Percentiles rank a stretch among this genome's conserved stretches.
These are phyloP conservation scores for Hygrophorus pudorinus DNA, from an alignment of 768 basidiomycete genomes.

Conservation along the genomic window DNA sequence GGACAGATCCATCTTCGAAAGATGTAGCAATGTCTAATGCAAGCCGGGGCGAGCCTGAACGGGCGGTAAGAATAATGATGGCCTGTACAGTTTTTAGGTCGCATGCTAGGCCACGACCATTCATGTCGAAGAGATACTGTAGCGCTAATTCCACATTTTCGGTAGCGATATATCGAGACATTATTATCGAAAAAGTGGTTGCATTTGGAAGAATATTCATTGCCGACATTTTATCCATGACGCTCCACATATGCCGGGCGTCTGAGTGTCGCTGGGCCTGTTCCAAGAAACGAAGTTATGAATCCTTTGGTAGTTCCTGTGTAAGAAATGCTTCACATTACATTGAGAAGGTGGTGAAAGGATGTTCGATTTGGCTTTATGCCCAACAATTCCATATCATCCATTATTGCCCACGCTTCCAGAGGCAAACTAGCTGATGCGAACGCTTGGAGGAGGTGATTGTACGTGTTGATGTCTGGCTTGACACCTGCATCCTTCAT, in stretches of 20 bases:
- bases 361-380: slow-evolving; percentile 39
- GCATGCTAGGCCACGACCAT: slow-evolving; percentile 36
- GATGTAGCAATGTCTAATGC: slow-evolving; percentile 60
- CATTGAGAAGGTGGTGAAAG: slow-evolving; percentile 54
- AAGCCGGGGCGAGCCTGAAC: slow-evolving; percentile 46
- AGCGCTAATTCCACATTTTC: slow-evolving; percentile 60
- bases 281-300: slow-evolving; percentile 2
- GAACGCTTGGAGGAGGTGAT: slow-evolving; percentile 42
- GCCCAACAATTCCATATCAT: slow-evolving; percentile 51
- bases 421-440: slow-evolving; percentile 30
- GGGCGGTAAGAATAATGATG: slow-evolving; percentile 45
- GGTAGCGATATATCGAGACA: slow-evolving; percentile 33
- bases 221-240: slow-evolving; percentile 47
- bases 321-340: slow-evolving; percentile 19
- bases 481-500: slow-evolving; percentile 48
- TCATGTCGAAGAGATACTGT: slow-evolving; percentile 52
- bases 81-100: slow-evolving; percentile 37
- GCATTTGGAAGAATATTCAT: slow-evolving; percentile 39
- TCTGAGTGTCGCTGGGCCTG: slow-evolving; percentile 37
- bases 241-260: slow-evolving; percentile 33
- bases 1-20: slow-evolving; percentile 46
- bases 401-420: slow-evolving; percentile 56
- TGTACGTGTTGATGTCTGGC: slow-evolving; percentile 52
- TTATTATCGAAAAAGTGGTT: slow-evolving; percentile 42
- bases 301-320: slow-evolving; percentile 3